Conservation (phyloP, 2,329 filamentous ascomycete genomes). For the Cordyceps militaris region DNA sequence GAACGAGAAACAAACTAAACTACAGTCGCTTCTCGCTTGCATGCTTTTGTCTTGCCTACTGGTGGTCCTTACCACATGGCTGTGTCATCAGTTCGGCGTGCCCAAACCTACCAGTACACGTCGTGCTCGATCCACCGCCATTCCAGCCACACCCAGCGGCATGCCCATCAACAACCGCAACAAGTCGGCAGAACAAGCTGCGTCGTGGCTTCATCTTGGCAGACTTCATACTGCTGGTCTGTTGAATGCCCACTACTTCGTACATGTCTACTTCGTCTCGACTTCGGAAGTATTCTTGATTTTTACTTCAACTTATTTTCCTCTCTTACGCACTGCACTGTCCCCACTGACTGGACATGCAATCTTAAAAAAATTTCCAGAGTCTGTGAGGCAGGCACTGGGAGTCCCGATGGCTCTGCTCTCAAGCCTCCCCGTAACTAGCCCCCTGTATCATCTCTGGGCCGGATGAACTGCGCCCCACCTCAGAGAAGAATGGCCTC, state of each 20-base stretch:
- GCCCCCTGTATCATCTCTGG: background rate
- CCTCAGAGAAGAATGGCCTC: background rate
- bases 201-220: background rate
- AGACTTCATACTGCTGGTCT: background rate
- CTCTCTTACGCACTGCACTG: background rate
- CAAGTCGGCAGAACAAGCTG: background rate
- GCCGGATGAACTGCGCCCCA: background rate
- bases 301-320: background rate
- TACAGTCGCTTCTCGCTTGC: background rate
- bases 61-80: background rate
- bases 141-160: background rate
- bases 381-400: background rate
- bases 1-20: background rate
- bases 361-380: slow-evolving; percentile 6
- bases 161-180: background rate
- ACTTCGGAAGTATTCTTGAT: background rate
- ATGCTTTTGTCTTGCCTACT: slow-evolving; percentile 1
- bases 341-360: background rate
- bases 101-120: background rate
- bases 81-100: background rate
- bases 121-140: background rate
- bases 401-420: background rate
- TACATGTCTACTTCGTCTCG: background rate
- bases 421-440: background rate
- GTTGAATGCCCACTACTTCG: background rate